Percentiles rank a stretch among this genome's conserved stretches.
Evolutionary conservation across 768 basidiomycete genomes (phyloP).

Genomic region (Pisolithus orientalis): DNA sequence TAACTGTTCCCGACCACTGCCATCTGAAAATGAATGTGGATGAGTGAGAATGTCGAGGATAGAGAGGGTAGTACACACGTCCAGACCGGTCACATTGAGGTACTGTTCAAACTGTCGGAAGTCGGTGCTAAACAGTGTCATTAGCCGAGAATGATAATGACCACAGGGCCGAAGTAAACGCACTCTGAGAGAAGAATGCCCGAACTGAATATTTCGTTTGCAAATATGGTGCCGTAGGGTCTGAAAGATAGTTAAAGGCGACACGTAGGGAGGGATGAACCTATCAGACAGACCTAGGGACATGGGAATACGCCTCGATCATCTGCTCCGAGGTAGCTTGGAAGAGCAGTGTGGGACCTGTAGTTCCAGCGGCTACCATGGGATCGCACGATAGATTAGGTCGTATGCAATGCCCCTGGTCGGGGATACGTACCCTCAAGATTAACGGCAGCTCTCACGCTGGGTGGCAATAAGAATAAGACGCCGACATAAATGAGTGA

Average conservation of each 20-base stretch:
- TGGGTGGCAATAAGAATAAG: conserved; percentile 20
- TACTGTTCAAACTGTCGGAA: conserved; percentile 93
- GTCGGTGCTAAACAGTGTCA: conserved; percentile 60
- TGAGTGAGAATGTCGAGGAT: neutral
- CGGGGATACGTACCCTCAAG: conserved; percentile 59
- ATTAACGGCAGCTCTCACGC: conserved; percentile 83
- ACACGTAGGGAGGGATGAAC: neutral
- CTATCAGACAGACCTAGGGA: conserved; percentile 51
- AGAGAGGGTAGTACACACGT: conserved; percentile 45
- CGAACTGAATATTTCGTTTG: conserved; percentile 89
- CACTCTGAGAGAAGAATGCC: conserved; percentile 89
- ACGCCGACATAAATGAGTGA: conserved; percentile 1
- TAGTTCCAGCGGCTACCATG: conserved; percentile 69
- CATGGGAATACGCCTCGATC: conserved; percentile 84
- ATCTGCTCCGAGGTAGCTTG: conserved; percentile 95
- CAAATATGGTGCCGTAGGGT: conserved; percentile 84
- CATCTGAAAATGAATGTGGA: conserved; percentile 48
- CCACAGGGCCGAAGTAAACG: conserved; percentile 14
- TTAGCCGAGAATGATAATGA: conserved; percentile 4
- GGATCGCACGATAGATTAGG: conserved; percentile 1
- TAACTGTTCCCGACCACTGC: conserved; percentile 90
- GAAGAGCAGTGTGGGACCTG: conserved; percentile 86
- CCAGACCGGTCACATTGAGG: conserved; percentile 84
- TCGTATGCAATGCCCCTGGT: neutral
- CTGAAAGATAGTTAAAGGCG: conserved; percentile 26